Evolutionary conservation across 805 yeast species (phyloP), one percentile per base, ranked within the genome.

Genomic region (Zygotorulaspora sp.): DNA sequence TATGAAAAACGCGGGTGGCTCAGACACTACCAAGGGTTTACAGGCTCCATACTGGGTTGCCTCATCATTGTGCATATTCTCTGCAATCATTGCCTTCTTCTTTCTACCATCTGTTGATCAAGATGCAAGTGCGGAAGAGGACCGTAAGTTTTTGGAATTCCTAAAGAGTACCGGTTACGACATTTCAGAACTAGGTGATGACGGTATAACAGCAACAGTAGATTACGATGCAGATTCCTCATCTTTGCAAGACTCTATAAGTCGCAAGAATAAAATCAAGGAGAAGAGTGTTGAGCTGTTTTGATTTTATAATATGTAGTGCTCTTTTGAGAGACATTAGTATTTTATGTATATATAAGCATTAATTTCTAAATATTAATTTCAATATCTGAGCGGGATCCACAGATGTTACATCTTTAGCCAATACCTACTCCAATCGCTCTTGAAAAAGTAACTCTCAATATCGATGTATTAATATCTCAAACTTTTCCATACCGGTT

Each of bases 11-110:
- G 76, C 76, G 37, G 72, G 75, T 30, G 85, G 84, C 28, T 70
- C 71, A 26, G 62, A 58, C 34, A 58, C 70, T 8, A 65, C 69
- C 43, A 52, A 61, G 40, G 92, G 90, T 47, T 69, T 77, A 54
- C 77, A 77, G 61, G 82, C 81, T 36, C 89, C 95, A 35, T 85
- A 88, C 63, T 88, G 80, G 71, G 75, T 88, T 38, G 80, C 95
- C 10, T 77, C 95, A 2, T 71, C 85, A 1, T 67, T 89, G 45
- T 85, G 94, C 58, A 53, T 83, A 28, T 70, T 87, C 50, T 74
- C 92, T 9, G 94, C 83, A 2, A 30, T 75, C 21, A 58, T 86
- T 34, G 82, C 87, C 5, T 53, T 84, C 25, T 79, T 87, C 62
- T 75, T 75, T 54, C 67, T 84, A 44, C 97, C 97, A 23, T 67